phyloP scores from a whole-genome alignment of 371 early-diverging fungal species.

The Umbelopsis sp. region DNA sequence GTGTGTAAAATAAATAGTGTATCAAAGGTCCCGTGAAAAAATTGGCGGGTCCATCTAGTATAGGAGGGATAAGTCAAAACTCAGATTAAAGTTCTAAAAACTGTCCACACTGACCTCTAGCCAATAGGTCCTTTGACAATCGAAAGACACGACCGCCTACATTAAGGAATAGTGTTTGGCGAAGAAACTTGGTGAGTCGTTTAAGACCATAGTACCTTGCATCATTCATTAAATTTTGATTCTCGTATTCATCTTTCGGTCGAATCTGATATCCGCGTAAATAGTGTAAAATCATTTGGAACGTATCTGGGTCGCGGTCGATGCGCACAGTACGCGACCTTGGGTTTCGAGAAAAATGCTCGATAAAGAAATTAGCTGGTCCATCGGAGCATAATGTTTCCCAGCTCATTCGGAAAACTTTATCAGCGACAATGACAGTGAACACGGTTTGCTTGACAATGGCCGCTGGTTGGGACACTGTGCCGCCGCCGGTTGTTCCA shows the following conservation, averaged over 20 bases:
- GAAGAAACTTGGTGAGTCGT: constrained; percentile 46
- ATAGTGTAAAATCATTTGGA: constrained; percentile 60
- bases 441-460: constrained; percentile 37
- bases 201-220: constrained; percentile 57
- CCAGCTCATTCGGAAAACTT: constrained; percentile 47
- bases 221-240: constrained; percentile 54
- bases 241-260: constrained; percentile 51
- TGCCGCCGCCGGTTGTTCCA: too few species aligned
- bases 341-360: constrained; percentile 39
- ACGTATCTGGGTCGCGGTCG: constrained; percentile 61
- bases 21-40: constrained; percentile 52
- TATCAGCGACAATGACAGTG: constrained; percentile 49
- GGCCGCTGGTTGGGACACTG: not conserved
- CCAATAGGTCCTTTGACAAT: constrained; percentile 43
- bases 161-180: constrained; percentile 49
- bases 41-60: constrained; percentile 37
- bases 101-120: constrained; percentile 31
- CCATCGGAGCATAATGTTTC: constrained; percentile 54
- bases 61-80: not conserved
- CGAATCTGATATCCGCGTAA: constrained; percentile 63
- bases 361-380: constrained; percentile 48
- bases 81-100: not conserved
- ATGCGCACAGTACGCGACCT: constrained; percentile 49
- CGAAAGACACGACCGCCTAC: constrained; percentile 51
- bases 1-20: constrained; percentile 33